Evolutionary conservation across 2,329 filamentous ascomycete genomes (phyloP), one percentile per base, ranked within the genome.

Genomic region (Ceratocystiopsis sp.): DNA sequence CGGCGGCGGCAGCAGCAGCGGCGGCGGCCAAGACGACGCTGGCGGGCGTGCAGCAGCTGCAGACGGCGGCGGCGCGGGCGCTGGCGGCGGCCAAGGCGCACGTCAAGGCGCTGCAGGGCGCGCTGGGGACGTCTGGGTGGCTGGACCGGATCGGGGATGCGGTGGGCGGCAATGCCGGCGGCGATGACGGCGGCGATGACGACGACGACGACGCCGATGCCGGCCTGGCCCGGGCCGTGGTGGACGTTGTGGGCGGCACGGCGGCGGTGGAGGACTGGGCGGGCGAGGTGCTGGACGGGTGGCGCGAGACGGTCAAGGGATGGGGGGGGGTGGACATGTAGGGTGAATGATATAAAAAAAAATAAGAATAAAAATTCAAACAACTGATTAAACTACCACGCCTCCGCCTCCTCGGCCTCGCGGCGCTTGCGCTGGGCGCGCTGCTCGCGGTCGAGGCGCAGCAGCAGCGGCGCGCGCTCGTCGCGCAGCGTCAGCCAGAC

Each of bases 401-500:
- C 21, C 21, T 21, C 21, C 21, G 21, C 8, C 21, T 21, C 21
- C 21, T 21, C 4, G 21, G 21, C 21, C 21, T 21, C 21, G 21
- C 21, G 21, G 4, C 21, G 21, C 21, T 21, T 21, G 21, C 21
- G 21, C 21, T 21, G 21, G 4, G 4, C 21, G 21, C 21, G 21
- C 21, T 21, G 21, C 21, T 21, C 4, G 40, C 53, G 50, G 46
- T 54, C 57, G 18, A 55, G 64, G 48, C 60, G 61, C 9, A 53
- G 53, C 11, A 64, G 45, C 3, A 72, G 54, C 17, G 57, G 61
- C 5, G 53, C 49, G n/a, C 62, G 55, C 64, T 85, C 80, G 54
- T 85, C 80, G 42, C 75, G 66, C 52, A 85, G 58, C 5, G 75
- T 80, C 29, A 79, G 68, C 68, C 77, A 84, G 19, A 75, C 76